These are phyloP conservation scores for Rhazya stricta DNA, from an alignment of 257 asterid species.

Conservation along the genomic window DNA sequence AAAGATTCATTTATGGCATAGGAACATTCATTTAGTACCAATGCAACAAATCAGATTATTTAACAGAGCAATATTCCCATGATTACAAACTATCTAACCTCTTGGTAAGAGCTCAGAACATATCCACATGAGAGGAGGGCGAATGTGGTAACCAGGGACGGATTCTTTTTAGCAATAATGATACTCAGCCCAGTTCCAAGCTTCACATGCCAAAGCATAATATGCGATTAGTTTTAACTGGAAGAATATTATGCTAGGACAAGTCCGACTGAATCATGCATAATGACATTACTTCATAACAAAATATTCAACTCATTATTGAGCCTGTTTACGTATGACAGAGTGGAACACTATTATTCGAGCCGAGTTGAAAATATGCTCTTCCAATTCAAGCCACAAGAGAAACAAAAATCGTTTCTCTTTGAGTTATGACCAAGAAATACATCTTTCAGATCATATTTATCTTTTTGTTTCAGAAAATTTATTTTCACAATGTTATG, in stretches of 20 bases:
- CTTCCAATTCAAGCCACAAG: neutral
- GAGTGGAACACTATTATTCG: neutral
- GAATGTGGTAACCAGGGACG: constrained; percentile 81
- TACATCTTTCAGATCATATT: neutral
- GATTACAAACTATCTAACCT: constrained; percentile 49
- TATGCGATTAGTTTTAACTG: constrained; percentile 18
- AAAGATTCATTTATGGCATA: constrained; percentile 7
- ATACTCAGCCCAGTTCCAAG: constrained; percentile 97
- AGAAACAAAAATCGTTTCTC: neutral
- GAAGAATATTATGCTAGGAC: too few species aligned
- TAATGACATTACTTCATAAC: neutral
- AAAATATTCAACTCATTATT: neutral
- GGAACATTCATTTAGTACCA: neutral
- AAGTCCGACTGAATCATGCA: neutral
- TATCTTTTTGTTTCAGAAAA: neutral
- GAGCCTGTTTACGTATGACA: neutral
- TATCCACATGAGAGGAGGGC: constrained; percentile 87
- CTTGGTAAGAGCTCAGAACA: constrained; percentile 88
- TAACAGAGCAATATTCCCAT: neutral
- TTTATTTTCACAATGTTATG: neutral
- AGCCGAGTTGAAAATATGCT: neutral
- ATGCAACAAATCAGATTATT: neutral
- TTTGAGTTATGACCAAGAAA: neutral
- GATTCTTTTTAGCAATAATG: constrained; percentile 77
- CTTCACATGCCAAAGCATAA: constrained; percentile 42